These are phyloP conservation scores for Geranium rotundifolium DNA, from an alignment of 345 rosid species.

Conservation along the genomic window DNA sequence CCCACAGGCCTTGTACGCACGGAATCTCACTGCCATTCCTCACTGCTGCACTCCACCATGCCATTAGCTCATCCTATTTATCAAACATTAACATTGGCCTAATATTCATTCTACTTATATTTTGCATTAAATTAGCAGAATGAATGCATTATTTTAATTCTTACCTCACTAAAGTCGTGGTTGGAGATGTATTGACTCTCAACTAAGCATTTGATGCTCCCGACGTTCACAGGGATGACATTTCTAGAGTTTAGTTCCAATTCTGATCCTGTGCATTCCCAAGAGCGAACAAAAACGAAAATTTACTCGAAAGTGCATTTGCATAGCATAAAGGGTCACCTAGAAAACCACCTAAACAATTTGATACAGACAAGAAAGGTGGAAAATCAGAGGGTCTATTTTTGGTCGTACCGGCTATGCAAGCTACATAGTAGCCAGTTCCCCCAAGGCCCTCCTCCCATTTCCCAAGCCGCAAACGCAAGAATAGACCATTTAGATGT, in stretches of 20 bases:
- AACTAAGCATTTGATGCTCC: constrained; percentile 47
- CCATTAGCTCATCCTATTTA: constrained; percentile 63
- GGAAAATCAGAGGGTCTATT: neutral
- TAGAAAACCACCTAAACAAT: neutral
- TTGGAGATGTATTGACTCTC: constrained; percentile 76
- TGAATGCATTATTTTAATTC: neutral
- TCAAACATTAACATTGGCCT: neutral
- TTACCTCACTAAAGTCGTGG: constrained; percentile 73
- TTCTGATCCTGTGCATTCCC: constrained; percentile 18
- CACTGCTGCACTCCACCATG: constrained; percentile 46
- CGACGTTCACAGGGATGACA: constrained; percentile 39
- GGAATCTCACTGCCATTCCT: constrained; percentile 31
- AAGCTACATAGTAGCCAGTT: constrained; percentile 65
- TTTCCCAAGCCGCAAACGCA: constrained; percentile 75
- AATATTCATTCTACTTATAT: neutral
- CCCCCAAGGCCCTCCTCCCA: constrained; percentile 64
- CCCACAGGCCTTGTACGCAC: constrained; percentile 40
- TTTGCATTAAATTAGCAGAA: neutral
- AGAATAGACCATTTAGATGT: constrained; percentile 58
- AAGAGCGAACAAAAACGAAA: neutral
- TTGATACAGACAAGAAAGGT: neutral
- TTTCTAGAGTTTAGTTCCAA: constrained; percentile 18
- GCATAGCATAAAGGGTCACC: neutral
- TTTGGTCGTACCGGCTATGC: constrained; percentile 46
- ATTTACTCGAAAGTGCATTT: neutral